Base-by-base conservation (phyloP, 805 yeast genomes). In the Candida pini region DNA sequence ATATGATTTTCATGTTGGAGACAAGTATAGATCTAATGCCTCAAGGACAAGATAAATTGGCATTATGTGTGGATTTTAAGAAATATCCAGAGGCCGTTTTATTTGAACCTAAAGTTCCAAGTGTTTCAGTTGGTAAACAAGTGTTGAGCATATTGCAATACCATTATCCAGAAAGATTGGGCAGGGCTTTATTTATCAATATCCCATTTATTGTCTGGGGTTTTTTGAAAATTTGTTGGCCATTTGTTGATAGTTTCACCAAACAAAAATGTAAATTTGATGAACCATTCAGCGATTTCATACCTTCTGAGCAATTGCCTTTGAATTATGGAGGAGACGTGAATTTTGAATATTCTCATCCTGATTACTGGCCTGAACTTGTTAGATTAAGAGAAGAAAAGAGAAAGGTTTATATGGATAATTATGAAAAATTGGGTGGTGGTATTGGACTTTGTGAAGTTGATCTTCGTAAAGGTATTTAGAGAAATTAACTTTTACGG, bases 181-280 rank as follows among this genome's bases (percentile, higher is more conserved):
- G 98, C 18, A 76, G 83, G 53, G 97, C 97, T 0, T 67, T 89
- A 37, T 71, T 92, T 39, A 83, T 94, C 40, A 90, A 92, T 60
- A 87, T 92, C 47, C 97, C 97, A n/a, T 80, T 90, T 73, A 64
- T 88, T 34, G 97, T 90, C 6, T 85, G 95, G 88, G 79, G 95
- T 9, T 92, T 92, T 53, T 67, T 92, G 48, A 92, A 88, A 64
- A 66, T 92, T 42, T 88, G 92, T 45, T 88, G 86, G 59, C 98
- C 98, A 3, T 92, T 92, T 60, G 94, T 92, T 47, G 98, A 92
- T 59, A 96, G 97, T 14, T 67, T 84, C 55, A 92, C 98, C 2
- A 73, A 95, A 41, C 96, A 88, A 60, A 92, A 92, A 63, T 73
- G 90, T 52, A 90, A 88, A 13, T 92, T 79, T 53, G 94, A 86